Evolutionary conservation across 2,329 filamentous ascomycete species (phyloP), one percentile per base, ranked within the genome.

Genomic region (Calonectria pteridis): DNA sequence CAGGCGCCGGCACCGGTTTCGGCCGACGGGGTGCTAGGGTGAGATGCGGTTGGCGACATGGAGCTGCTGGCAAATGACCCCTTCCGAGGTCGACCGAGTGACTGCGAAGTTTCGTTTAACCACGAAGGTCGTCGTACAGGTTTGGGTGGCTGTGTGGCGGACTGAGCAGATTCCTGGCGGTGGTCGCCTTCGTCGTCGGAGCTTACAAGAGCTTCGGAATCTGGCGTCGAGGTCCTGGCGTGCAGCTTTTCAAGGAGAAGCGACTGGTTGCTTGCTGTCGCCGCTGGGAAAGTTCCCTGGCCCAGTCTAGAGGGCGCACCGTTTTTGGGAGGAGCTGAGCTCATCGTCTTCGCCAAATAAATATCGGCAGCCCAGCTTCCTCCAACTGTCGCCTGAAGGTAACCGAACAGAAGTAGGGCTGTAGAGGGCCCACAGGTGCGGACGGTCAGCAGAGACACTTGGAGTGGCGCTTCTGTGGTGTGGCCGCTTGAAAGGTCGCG

Each of bases 151-250:
- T 87, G 90, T 69, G 83, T 81, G 73, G 83, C 82, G 79, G 84
- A 85, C 79, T 88, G 88, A 76, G 85, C 85, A 80, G 82, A 84
- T 71, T 89, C 90, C 77, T 91, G 88, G 77, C 90, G 89, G 82
- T 92, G 89, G 74, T 98, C 94, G 71, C 88, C 90, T 84, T 99
- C 97, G 83, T 98, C 97, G 84, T 98, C 97, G 16, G 96, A 98
- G 77, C 96, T 98, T 67, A 94, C 95, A 73, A 98, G 87, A 66
- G 95, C 96, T 83, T 98, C 96, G 4, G 96, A 98, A 82, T 98
- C 97, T 28, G 96, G 96, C 1, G 96, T 98, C 10, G 95, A 95
- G 68, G 94, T 94, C 79, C 96, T 92, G 70, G 93, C 90, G 80
- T 94, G 94, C 64, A 93, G 88, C 83, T 95, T 97, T 65, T 96